Percentiles rank a stretch among this genome's conserved stretches.
Evolutionary conservation across 208 protist genomes (phyloP).

Genomic region (Naegleria lovaniensis): DNA sequence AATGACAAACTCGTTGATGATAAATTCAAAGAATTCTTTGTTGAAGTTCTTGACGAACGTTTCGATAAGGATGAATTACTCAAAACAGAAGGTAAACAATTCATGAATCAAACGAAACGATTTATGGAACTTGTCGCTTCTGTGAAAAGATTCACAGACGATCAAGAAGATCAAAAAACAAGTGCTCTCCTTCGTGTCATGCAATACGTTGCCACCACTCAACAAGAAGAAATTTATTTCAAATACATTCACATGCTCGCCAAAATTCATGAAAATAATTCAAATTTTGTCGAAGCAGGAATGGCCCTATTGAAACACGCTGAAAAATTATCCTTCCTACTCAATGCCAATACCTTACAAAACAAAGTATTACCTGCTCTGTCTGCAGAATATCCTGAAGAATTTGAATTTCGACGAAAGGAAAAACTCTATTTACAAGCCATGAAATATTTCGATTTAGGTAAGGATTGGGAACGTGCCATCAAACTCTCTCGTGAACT

Average conservation of each 20-base stretch:
- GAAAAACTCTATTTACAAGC: neutral
- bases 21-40: conserved; percentile 11
- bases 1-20: neutral
- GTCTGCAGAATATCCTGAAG: neutral
- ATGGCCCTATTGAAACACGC: neutral
- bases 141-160: neutral
- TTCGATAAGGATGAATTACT: neutral
- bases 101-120: neutral
- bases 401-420: neutral
- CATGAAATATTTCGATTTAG: conserved; percentile 26
- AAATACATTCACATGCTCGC: conserved; percentile 16
- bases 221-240: conserved; percentile 24
- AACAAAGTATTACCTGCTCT: neutral
- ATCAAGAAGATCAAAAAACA: conserved; percentile 27
- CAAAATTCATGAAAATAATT: neutral
- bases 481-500: neutral
- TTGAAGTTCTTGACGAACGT: neutral
- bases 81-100: neutral
- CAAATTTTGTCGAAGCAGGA: conserved; percentile 26
- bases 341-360: neutral
- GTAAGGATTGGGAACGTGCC: conserved; percentile 24
- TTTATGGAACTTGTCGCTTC: conserved; percentile 4
- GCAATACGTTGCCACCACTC: neutral
- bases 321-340: neutral
- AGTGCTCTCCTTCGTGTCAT: neutral